phyloP scores from a whole-genome alignment of 2,329 filamentous ascomycete species.

The Colletotrichum paranaense region DNA sequence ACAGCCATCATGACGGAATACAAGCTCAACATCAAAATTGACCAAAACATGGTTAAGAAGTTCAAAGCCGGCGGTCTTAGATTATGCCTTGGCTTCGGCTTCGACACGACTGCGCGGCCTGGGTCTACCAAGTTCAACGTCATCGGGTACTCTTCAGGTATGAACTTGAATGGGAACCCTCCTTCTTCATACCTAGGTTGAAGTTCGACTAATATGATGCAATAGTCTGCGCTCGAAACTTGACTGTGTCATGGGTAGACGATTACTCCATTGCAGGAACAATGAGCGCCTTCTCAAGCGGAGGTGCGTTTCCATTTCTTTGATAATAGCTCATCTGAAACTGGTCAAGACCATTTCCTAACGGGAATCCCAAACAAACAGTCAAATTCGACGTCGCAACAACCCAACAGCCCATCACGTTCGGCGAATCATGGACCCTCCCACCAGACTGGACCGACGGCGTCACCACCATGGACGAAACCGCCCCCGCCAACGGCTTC shows the following conservation, averaged over 20 bases:
- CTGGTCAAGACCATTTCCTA: no score
- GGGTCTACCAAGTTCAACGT: slow-evolving; percentile 11
- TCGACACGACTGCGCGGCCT: slow-evolving; percentile 4
- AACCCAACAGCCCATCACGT: background rate
- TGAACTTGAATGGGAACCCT: no score
- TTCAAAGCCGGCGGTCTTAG: slow-evolving; percentile 3
- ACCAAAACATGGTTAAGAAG: background rate
- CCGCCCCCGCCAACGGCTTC: background rate
- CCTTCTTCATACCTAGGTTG: background rate
- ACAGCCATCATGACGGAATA: background rate
- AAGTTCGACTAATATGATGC: background rate
- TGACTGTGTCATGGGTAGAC: background rate
- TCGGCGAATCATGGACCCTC: background rate
- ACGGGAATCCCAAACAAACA: background rate
- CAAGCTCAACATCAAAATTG: slow-evolving; percentile 3
- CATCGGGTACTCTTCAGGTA: slow-evolving; percentile 10
- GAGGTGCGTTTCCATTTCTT: background rate
- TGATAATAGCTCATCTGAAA: rapidly evolving
- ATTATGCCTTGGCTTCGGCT: slow-evolving; percentile 10
- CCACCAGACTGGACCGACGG: background rate
- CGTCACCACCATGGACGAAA: background rate
- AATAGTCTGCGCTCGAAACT: background rate
- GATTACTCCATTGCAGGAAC: slow-evolving; percentile 4
- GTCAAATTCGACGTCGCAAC: slow-evolving; percentile 1
- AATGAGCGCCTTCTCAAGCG: slow-evolving; percentile 7